Conservation (phyloP, 176 grass and related monocot genomes). For the Eragrostis curvula region DNA sequence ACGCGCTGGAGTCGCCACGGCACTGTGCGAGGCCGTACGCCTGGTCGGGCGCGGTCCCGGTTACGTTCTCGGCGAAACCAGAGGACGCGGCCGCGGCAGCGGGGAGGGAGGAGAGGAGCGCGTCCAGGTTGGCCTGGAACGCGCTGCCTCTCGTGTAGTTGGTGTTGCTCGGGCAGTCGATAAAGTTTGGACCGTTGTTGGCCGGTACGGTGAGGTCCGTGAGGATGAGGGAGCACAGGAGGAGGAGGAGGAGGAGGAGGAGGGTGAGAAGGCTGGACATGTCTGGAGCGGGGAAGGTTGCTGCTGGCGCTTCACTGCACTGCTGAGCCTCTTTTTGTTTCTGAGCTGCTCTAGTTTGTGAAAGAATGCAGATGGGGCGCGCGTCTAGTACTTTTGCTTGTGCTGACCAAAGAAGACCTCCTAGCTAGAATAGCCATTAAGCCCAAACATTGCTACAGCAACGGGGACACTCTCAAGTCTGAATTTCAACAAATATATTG, state of each 20-base stretch:
- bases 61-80: slow-evolving; percentile 35
- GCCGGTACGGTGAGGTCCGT: not conserved
- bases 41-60: slow-evolving; percentile 23
- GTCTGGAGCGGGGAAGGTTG: not conserved
- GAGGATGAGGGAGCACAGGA: not conserved
- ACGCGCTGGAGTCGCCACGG: slow-evolving; percentile 34
- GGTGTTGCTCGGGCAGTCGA: slow-evolving; percentile 19
- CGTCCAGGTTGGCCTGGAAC: slow-evolving; percentile 56
- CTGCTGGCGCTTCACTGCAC: too few species aligned
- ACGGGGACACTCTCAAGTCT: too few species aligned
- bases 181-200: not conserved
- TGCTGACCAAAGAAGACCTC: too few species aligned
- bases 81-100: slow-evolving; percentile 1
- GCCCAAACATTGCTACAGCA: too few species aligned
- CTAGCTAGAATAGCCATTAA: too few species aligned
- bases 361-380: too few species aligned
- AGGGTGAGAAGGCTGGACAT: not conserved
- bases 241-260: slow-evolving; percentile 2
- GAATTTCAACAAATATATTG: too few species aligned
- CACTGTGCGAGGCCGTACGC: slow-evolving; percentile 64
- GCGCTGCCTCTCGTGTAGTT: slow-evolving; percentile 52
- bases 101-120: slow-evolving; percentile 43
- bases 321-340: not conserved
- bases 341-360: too few species aligned
- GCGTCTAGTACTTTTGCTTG: too few species aligned